phyloP scores from a whole-genome alignment of 257 asterid species.

The Penstemon davidsonii region DNA sequence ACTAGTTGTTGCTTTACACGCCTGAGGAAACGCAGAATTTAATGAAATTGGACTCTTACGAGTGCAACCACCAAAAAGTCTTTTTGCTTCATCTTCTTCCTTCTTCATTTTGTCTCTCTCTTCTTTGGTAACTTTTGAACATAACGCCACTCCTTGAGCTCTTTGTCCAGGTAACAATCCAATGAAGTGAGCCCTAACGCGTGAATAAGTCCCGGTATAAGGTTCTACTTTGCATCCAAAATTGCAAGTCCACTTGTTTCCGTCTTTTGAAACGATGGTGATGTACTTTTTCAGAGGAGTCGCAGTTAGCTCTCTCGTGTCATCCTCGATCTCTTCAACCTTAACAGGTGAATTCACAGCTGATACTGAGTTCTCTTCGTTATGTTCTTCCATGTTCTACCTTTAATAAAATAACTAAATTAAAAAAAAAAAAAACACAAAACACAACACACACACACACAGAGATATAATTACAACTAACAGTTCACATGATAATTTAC shows the following conservation, averaged over 20 bases:
- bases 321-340: slow-evolving; percentile 1
- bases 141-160: slow-evolving; percentile 6
- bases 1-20: background rate
- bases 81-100: slow-evolving; percentile 23
- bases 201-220: slow-evolving; percentile 11
- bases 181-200: slow-evolving; percentile 16
- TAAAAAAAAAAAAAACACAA: no score
- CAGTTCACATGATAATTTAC: background rate
- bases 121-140: background rate
- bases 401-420: background rate
- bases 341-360: background rate
- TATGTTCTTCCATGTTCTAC: background rate
- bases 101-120: slow-evolving; percentile 16
- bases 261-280: background rate
- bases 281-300: slow-evolving; percentile 12
- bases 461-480: background rate
- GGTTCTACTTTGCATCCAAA: slow-evolving; percentile 21
- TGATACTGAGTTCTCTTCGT: background rate
- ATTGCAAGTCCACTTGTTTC: slow-evolving; percentile 16
- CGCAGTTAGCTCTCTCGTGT: background rate
- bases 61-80: slow-evolving; percentile 2
- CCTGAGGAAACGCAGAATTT: background rate
- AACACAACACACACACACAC: background rate
- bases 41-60: background rate
- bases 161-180: slow-evolving; percentile 12